These are phyloP conservation scores for Solanum habrochaites DNA, from an alignment of 257 asterid species.

Conservation along the genomic window DNA sequence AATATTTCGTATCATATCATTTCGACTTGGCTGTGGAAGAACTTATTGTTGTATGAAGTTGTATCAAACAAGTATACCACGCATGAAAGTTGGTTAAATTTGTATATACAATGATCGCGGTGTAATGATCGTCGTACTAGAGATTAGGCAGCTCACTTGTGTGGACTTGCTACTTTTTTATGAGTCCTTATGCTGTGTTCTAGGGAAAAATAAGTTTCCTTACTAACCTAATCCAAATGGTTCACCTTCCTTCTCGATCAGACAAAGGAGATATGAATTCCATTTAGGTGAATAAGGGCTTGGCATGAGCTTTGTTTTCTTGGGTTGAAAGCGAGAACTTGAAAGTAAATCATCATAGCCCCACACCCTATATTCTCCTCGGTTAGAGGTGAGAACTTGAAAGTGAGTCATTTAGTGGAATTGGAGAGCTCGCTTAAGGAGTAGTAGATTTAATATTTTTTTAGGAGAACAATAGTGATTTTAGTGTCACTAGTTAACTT, in stretches of 20 bases:
- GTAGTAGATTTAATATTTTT: background rate
- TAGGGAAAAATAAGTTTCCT: background rate
- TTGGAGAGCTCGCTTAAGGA: background rate
- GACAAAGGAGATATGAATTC: background rate
- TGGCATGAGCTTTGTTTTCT: background rate
- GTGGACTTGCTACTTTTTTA: background rate
- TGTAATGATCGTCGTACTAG: background rate
- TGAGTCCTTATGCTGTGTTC: background rate
- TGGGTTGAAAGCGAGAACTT: background rate
- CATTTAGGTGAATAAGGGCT: background rate
- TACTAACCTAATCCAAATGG: background rate
- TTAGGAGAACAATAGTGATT: background rate
- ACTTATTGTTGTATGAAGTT: background rate
- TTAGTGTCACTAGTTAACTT: background rate
- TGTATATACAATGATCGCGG: background rate
- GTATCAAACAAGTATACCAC: background rate
- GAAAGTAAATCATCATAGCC: background rate
- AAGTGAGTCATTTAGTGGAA: background rate
- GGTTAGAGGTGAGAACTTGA: background rate
- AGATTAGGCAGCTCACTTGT: background rate
- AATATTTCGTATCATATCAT: background rate
- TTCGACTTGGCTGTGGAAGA: background rate
- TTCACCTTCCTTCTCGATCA: background rate
- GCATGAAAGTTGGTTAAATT: background rate
- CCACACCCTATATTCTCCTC: background rate